These are phyloP conservation scores for Xylaria nigripes DNA, from an alignment of 495 filamentous ascomycete species.

Conservation along the genomic window DNA sequence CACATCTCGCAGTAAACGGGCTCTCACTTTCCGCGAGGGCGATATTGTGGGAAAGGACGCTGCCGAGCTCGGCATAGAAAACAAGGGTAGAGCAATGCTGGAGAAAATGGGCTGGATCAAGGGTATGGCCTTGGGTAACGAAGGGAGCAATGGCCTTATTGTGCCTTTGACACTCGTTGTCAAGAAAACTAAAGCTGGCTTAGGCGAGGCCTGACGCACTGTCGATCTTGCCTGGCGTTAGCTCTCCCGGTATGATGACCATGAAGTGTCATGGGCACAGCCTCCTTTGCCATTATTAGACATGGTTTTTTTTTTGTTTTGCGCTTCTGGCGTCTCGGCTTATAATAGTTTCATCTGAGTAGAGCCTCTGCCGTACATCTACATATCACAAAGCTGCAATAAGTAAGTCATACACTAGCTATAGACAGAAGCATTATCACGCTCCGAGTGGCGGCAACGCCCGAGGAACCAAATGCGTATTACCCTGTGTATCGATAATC, in stretches of 20 bases:
- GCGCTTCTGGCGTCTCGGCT: too few relatives aligned
- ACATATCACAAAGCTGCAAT: too few relatives aligned
- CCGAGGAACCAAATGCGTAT: not conserved
- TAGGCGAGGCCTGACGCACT: slow-evolving; percentile 52
- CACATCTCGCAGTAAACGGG: slow-evolving; percentile 25
- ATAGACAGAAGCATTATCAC: not conserved
- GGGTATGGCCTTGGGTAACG: slow-evolving; percentile 76
- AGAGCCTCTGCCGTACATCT: too few relatives aligned
- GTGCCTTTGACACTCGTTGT: slow-evolving; percentile 82
- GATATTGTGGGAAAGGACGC: slow-evolving; percentile 80
- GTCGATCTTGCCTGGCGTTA: not conserved
- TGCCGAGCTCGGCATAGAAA: slow-evolving; percentile 74
- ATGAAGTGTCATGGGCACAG: too few relatives aligned
- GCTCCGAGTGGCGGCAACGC: not conserved
- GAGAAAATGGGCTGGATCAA: slow-evolving; percentile 97
- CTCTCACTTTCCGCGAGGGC: slow-evolving; percentile 67
- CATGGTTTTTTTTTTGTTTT: not conserved
- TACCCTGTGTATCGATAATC: too few relatives aligned
- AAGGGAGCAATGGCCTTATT: slow-evolving; percentile 80
- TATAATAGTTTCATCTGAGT: too few relatives aligned
- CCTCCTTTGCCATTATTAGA: too few relatives aligned
- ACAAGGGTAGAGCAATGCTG: slow-evolving; percentile 78
- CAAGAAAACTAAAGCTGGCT: slow-evolving; percentile 73
- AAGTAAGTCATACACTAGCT: too few relatives aligned
- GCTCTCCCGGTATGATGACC: not conserved